Evolutionary conservation across 495 filamentous ascomycete species (phyloP).

Genomic region (Penicillium cinerascens): DNA sequence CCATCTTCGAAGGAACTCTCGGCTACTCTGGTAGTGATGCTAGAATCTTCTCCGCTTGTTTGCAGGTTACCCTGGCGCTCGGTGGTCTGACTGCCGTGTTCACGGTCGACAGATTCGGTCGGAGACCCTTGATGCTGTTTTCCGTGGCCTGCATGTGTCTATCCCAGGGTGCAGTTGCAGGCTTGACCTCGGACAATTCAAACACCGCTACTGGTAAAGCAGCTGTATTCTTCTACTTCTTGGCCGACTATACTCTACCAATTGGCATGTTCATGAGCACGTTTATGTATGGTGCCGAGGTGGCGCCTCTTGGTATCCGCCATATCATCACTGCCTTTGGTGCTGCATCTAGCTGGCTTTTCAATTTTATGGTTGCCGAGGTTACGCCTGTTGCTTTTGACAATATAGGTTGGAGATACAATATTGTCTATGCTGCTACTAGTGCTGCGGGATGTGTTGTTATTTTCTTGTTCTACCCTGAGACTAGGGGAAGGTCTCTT

Average conservation of each 20-base stretch:
- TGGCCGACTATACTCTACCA: constrained; percentile 61
- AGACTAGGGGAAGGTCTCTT: constrained; percentile 19
- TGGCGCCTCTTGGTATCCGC: constrained; percentile 59
- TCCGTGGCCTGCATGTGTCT: constrained; percentile 54
- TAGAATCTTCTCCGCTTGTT: constrained; percentile 13
- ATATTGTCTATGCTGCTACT: constrained; percentile 34
- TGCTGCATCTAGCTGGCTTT: constrained; percentile 31
- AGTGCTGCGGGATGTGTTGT: constrained; percentile 36
- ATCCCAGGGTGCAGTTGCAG: constrained; percentile 56
- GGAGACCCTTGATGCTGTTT: constrained; percentile 54
- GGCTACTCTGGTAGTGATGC: constrained; percentile 11
- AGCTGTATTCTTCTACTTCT: constrained; percentile 51
- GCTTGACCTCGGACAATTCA: constrained; percentile 24
- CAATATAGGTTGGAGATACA: constrained; percentile 22
- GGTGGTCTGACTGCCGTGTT: constrained; percentile 14
- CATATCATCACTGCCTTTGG: constrained; percentile 60
- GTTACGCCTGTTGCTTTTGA: constrained; percentile 57
- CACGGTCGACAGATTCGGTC: constrained; percentile 18
- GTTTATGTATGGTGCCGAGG: constrained; percentile 61
- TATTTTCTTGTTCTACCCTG: constrained; percentile 61
- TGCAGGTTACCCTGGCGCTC: constrained; percentile 19
- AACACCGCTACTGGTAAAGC: constrained; percentile 24
- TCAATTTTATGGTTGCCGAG: constrained; percentile 51
- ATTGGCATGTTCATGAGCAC: constrained; percentile 63
- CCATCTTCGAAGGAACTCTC: constrained; percentile 17